These are phyloP conservation scores for Quercus dentata DNA, from an alignment of 306 rosid genomes.

Conservation along the genomic window DNA sequence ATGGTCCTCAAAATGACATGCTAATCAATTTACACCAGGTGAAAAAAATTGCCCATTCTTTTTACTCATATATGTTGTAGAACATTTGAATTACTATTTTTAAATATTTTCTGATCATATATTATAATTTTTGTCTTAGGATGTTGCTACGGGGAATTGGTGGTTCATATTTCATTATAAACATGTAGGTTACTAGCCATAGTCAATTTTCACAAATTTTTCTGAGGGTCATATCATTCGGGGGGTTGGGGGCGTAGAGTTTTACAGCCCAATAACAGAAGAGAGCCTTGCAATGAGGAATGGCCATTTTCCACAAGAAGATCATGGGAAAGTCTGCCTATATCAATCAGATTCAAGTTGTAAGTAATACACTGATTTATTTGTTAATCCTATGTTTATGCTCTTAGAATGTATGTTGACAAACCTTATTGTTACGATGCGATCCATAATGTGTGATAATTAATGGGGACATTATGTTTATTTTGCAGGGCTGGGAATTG, in stretches of 20 bases:
- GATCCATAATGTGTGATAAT: background rate
- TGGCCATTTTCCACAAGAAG: slow-evolving; percentile 20
- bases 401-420: background rate
- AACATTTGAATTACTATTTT: background rate
- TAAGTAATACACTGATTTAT: background rate
- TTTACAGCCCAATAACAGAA: slow-evolving; percentile 2
- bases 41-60: background rate
- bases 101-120: background rate
- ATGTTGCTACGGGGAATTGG: slow-evolving; percentile 6
- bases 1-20: slow-evolving; percentile 16
- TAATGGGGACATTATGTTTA: background rate
- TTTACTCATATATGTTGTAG: background rate
- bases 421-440: slow-evolving; percentile 8
- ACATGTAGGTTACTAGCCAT: slow-evolving; percentile 32
- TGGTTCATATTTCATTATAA: slow-evolving; percentile 12
- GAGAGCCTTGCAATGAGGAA: slow-evolving; percentile 25
- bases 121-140: slow-evolving; percentile 2
- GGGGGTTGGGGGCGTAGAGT: slow-evolving; percentile 11
- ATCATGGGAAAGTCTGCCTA: slow-evolving; percentile 11
- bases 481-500: background rate
- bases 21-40: slow-evolving; percentile 20
- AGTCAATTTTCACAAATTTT: background rate
- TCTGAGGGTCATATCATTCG: slow-evolving; percentile 13
- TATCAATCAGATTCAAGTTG: slow-evolving; percentile 15
- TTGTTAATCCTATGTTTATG: background rate